Percentiles rank a stretch among this genome's conserved stretches.
These are phyloP conservation scores for Suhomyces coccinellae DNA, from an alignment of 1,139 yeast species.

Conservation along the genomic window DNA sequence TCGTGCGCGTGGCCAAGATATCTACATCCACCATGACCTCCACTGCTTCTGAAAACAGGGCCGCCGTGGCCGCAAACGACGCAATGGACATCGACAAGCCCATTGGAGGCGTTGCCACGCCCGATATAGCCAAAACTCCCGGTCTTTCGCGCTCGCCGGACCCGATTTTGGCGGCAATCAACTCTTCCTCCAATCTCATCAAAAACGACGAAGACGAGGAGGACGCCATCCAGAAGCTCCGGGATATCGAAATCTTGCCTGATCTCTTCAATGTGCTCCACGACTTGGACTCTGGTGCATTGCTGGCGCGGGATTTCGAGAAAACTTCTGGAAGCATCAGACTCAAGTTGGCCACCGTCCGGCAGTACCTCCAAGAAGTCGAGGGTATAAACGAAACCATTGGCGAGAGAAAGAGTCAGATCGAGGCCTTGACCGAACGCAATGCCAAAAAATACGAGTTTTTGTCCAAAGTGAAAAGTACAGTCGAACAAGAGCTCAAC, in stretches of 20 bases:
- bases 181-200: neutral
- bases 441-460: slow-evolving; percentile 31
- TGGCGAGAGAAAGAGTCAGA: slow-evolving; percentile 28
- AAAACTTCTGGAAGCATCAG: slow-evolving; percentile 45
- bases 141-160: neutral
- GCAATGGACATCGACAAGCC: slow-evolving; percentile 11
- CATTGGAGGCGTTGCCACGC: neutral
- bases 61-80: neutral
- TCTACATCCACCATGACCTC: neutral
- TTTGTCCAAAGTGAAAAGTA: slow-evolving; percentile 21
- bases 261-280: slow-evolving; percentile 40
- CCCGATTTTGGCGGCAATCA: neutral
- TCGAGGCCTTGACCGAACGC: slow-evolving; percentile 26
- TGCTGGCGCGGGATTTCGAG: slow-evolving; percentile 47
- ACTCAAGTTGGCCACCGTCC: slow-evolving; percentile 35
- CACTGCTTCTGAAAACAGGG: neutral
- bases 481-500: slow-evolving; percentile 14
- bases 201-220: slow-evolving; percentile 9
- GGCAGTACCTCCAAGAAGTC: slow-evolving; percentile 34
- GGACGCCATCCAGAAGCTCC: slow-evolving; percentile 32
- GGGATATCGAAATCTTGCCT: slow-evolving; percentile 37
- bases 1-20: neutral
- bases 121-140: neutral
- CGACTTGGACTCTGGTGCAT: slow-evolving; percentile 35
- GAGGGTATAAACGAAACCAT: slow-evolving; percentile 43